Conservation (phyloP, 2,329 filamentous ascomycete species). For the Akanthomyces dipterigenus region DNA sequence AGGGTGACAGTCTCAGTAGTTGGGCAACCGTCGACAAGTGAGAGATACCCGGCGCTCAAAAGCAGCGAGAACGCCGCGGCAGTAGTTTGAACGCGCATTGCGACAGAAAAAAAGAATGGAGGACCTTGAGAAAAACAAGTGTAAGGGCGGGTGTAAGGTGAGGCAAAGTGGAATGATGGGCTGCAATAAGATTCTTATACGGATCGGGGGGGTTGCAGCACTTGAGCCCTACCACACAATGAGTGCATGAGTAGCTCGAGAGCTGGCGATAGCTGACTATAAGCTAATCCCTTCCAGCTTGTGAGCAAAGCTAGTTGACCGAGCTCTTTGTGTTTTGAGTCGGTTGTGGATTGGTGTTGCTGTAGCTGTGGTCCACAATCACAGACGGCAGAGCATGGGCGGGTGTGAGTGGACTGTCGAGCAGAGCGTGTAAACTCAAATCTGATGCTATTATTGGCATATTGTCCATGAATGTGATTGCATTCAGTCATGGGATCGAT, state of each 20-base stretch:
- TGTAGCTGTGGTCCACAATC: background rate
- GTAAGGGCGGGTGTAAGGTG: background rate
- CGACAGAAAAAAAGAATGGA: background rate
- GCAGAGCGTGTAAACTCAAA: background rate
- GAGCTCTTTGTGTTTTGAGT: background rate
- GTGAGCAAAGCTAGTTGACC: background rate
- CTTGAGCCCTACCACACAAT: background rate
- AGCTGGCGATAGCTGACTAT: background rate
- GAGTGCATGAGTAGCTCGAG: background rate
- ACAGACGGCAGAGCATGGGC: background rate
- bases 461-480: background rate
- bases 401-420: slow-evolving; percentile 3
- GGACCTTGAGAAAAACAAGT: background rate
- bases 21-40: background rate
- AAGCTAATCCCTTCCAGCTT: background rate
- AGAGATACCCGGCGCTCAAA: background rate
- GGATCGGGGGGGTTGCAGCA: background rate
- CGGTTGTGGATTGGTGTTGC: background rate
- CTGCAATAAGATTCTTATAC: slow-evolving; percentile 6
- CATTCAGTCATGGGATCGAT: background rate
- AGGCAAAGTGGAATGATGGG: background rate
- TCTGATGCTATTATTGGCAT: background rate
- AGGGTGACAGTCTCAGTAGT: background rate
- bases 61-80: slow-evolving; percentile 2
- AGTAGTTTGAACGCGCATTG: background rate